Evolutionary conservation across 305 asterid genomes (phyloP).

Genomic region (Solanum hybrid): DNA sequence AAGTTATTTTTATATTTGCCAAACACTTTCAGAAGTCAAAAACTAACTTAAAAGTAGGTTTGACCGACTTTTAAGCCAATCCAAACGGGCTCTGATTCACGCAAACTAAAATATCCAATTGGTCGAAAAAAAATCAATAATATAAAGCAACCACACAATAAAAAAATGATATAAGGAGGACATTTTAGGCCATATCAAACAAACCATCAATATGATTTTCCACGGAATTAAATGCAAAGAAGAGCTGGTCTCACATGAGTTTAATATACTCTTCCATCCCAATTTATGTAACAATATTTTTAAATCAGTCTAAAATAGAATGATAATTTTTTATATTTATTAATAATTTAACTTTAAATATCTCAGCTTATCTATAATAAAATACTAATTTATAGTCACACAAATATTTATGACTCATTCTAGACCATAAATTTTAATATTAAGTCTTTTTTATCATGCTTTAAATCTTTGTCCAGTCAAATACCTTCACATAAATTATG

Average conservation of each 20-base stretch:
- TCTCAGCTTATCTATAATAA: neutral
- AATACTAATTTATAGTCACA: neutral
- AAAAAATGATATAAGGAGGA: neutral
- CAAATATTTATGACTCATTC: neutral
- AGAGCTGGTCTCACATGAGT: conserved; percentile 5
- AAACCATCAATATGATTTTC: neutral
- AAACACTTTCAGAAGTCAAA: too few species aligned
- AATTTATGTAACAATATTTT: neutral
- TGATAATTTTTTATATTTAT: neutral
- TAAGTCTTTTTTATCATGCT: neutral
- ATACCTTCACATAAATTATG: neutral
- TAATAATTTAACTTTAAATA: neutral
- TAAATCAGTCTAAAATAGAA: too few species aligned
- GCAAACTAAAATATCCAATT: neutral
- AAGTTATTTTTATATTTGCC: too few species aligned
- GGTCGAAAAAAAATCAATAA: neutral
- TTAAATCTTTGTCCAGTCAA: neutral
- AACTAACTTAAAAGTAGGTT: too few species aligned
- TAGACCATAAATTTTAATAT: neutral
- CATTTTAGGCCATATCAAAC: neutral
- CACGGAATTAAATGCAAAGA: neutral
- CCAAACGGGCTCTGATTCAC: neutral
- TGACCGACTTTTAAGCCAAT: too few species aligned
- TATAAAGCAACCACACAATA: neutral
- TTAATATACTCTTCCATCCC: neutral